Evolutionary conservation across 257 asterid genomes (phyloP).

Genomic region (Solanum etuberosum): DNA sequence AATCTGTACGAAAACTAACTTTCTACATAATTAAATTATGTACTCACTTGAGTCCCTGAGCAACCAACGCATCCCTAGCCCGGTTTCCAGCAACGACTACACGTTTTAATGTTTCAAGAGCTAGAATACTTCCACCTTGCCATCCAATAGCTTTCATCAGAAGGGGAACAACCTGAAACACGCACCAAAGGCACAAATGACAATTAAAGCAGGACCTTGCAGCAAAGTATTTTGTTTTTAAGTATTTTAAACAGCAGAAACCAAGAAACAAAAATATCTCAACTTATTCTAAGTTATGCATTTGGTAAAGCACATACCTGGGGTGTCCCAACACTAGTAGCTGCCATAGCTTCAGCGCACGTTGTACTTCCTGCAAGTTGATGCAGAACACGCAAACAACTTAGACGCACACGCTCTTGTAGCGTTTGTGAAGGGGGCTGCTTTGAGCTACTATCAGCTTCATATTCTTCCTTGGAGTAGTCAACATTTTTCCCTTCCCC

Average conservation of each 20-base stretch:
- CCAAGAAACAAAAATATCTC: neutral
- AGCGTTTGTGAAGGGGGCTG: constrained; percentile 62
- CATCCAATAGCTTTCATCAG: constrained; percentile 98
- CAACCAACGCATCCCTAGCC: constrained; percentile 97
- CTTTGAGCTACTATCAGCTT: constrained; percentile 44
- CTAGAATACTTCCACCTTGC: constrained; percentile 99
- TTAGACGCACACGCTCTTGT: constrained; percentile 88
- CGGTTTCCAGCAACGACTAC: constrained; percentile 95
- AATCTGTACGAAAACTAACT: neutral
- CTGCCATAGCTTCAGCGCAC: constrained; percentile 99
- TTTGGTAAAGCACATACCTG: constrained; percentile 39
- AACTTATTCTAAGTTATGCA: neutral
- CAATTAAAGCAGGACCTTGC: neutral
- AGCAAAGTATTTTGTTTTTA: neutral
- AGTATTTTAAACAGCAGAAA: neutral
- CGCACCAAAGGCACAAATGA: constrained; percentile 2
- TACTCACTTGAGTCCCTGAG: constrained; percentile 94
- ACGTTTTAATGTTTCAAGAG: constrained; percentile 96
- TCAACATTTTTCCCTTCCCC: constrained; percentile 23
- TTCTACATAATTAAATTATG: neutral
- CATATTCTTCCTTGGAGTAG: constrained; percentile 23
- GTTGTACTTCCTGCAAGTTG: constrained; percentile 98
- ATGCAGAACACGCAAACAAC: constrained; percentile 95
- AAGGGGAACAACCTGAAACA: constrained; percentile 85
- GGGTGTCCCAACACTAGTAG: constrained; percentile 93